phyloP scores from a whole-genome alignment of 169 alveolate genomes.

The Eimeria sp. region DNA sequence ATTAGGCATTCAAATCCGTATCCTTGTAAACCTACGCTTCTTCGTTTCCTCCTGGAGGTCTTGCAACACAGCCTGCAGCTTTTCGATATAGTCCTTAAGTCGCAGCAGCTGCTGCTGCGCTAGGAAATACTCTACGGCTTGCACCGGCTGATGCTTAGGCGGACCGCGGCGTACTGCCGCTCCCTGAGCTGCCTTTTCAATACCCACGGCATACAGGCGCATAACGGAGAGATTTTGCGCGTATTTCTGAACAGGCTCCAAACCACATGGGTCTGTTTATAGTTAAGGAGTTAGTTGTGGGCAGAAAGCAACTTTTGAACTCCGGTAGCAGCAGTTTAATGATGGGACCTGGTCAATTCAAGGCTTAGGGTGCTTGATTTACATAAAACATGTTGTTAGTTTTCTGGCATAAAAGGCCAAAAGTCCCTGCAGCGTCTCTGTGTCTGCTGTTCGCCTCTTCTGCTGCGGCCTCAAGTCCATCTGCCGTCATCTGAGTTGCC shows the following conservation, averaged over 20 bases:
- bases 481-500: conserved; percentile 34
- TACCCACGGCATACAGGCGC: conserved; percentile 32
- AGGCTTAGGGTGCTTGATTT: not conserved
- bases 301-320: not conserved
- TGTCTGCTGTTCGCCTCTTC: conserved; percentile 42
- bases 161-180: not conserved
- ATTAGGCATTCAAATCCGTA: not conserved
- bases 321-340: not conserved
- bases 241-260: conserved; percentile 27
- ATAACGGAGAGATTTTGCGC: conserved; percentile 9
- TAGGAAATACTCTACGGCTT: conserved; percentile 5
- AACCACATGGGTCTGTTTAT: not conserved
- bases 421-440: conserved; percentile 39
- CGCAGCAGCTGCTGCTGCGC: conserved; percentile 65
- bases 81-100: conserved; percentile 15
- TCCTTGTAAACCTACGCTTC: not conserved
- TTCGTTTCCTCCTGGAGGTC: conserved; percentile 33
- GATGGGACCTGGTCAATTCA: too few species aligned
- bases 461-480: conserved; percentile 55
- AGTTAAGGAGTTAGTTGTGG: not conserved
- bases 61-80: conserved; percentile 19
- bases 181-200: conserved; percentile 24
- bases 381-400: conserved; percentile 25
- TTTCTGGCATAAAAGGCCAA: conserved; percentile 53
- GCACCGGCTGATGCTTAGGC: not conserved